phyloP scores from a whole-genome alignment of 257 asterid genomes.

The Linderniella brevidens region DNA sequence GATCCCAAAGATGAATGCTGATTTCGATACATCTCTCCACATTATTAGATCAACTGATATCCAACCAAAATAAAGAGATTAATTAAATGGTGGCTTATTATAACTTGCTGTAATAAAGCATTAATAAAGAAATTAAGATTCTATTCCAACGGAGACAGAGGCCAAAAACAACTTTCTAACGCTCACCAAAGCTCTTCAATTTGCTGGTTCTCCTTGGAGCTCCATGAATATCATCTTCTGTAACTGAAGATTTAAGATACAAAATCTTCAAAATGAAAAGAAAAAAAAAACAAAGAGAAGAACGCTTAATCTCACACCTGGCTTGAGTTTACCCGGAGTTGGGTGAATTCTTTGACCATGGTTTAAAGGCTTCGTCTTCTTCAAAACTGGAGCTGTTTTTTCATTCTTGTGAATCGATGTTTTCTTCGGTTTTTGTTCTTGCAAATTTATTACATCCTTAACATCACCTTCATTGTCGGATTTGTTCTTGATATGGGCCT shows the following conservation, averaged over 20 bases:
- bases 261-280: background rate
- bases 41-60: conserved; percentile 53
- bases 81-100: background rate
- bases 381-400: conserved; percentile 24
- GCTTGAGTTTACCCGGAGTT: conserved; percentile 23
- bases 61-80: conserved; percentile 1
- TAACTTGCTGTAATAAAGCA: background rate
- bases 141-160: background rate
- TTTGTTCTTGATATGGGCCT: conserved; percentile 19
- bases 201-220: conserved; percentile 34
- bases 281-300: background rate
- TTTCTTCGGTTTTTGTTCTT: conserved; percentile 21
- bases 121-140: background rate
- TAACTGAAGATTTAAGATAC: background rate
- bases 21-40: conserved; percentile 84
- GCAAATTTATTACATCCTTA: conserved; percentile 21
- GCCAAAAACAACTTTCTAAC: background rate
- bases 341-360: conserved; percentile 23
- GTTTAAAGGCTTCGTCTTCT: conserved; percentile 19
- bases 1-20: conserved; percentile 76
- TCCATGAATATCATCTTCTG: conserved; percentile 15
- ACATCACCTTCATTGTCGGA: conserved; percentile 17
- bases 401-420: conserved; percentile 14
- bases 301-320: conserved; percentile 10
- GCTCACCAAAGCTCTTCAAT: conserved; percentile 58